Base-by-base conservation (phyloP, 2,329 filamentous ascomycete genomes). In the Ophiocordyceps robertsii region DNA sequence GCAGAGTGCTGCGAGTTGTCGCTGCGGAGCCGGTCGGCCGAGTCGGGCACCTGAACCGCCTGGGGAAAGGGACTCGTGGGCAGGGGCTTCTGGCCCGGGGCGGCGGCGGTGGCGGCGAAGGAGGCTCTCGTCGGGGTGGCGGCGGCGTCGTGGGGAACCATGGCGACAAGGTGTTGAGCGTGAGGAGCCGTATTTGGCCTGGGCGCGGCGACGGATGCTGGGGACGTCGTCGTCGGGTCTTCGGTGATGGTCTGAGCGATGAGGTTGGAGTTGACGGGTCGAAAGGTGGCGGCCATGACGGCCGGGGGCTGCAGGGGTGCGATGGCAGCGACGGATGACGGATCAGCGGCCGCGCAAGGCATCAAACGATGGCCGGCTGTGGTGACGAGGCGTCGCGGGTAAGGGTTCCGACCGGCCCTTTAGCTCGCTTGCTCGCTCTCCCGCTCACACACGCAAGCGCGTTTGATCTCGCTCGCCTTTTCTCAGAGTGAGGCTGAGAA, bases 81-180 rank as follows among this genome's bases (percentile, higher is more conserved):
- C 17, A 76, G 62, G 4, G 73, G 73, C 48, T 70, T 69, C 51
- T 79, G 75, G 32, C 58, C 62, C 12, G 66, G 57, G 43, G 70
- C 52, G 36, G 57, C 54, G 41, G 50, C 52, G 36, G 57, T 54
- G 41, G 50, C 53, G 43, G 60, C 56, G 44, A 78, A 78, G 24
- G 62, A 72, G 35, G 71, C 65, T 57, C 76, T 72, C 24, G 81
- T 84, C 0, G 82, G 81, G 2, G 82, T 84, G 7, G 30, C 6
- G 45, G 72, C 58, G 41, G 61, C 60, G 47, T 75, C 72, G 46
- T 72, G 70, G 49, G 55, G 49, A 21, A 52, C 39, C 40, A 49
- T 53, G 38, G 51, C 40, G 36, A 52, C 36, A 38, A 51, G 52
- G 44, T 49, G 39, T 38, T 52, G 54, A 44, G 50, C 41, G 11